These are phyloP conservation scores for Globisporangium irregulare DNA, from an alignment of 352 stramenopile genomes.

Conservation along the genomic window DNA sequence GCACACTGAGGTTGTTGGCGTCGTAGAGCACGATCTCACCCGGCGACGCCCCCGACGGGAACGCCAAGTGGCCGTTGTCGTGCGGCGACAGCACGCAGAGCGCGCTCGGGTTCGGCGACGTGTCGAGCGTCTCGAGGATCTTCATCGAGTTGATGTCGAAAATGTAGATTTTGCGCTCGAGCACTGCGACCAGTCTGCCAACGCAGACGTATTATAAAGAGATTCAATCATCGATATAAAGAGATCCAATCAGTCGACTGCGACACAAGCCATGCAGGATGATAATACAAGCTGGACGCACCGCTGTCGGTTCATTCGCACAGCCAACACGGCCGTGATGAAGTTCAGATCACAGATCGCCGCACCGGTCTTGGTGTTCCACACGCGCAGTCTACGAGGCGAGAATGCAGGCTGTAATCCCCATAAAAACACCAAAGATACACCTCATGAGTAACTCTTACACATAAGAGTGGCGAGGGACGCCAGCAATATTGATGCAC, in stretches of 20 bases:
- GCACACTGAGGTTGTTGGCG: conserved; percentile 88
- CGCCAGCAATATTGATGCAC: neutral
- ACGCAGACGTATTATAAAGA: neutral
- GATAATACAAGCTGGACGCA: conserved; percentile 20
- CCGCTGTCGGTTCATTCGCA: conserved; percentile 91
- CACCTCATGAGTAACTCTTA: neutral
- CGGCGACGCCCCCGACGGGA: conserved; percentile 73
- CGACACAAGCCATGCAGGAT: neutral
- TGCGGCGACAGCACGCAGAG: conserved; percentile 84
- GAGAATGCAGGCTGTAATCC: conserved; percentile 83
- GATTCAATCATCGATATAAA: neutral
- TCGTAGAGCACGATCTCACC: conserved; percentile 92
- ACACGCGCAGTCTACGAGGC: conserved; percentile 85
- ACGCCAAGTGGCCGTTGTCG: conserved; percentile 83
- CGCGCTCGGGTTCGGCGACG: conserved; percentile 82
- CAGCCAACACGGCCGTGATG: conserved; percentile 83
- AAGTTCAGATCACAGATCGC: conserved; percentile 93
- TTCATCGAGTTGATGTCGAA: conserved; percentile 95
- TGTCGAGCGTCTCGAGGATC: conserved; percentile 90
- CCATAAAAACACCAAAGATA: neutral
- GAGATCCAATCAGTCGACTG: neutral
- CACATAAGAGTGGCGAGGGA: neutral
- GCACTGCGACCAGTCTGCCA: conserved; percentile 67
- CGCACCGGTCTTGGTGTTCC: conserved; percentile 89
- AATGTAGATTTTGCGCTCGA: conserved; percentile 91